Conservation (phyloP, 2,329 filamentous ascomycete species). For the Phialophora verrucosa region DNA sequence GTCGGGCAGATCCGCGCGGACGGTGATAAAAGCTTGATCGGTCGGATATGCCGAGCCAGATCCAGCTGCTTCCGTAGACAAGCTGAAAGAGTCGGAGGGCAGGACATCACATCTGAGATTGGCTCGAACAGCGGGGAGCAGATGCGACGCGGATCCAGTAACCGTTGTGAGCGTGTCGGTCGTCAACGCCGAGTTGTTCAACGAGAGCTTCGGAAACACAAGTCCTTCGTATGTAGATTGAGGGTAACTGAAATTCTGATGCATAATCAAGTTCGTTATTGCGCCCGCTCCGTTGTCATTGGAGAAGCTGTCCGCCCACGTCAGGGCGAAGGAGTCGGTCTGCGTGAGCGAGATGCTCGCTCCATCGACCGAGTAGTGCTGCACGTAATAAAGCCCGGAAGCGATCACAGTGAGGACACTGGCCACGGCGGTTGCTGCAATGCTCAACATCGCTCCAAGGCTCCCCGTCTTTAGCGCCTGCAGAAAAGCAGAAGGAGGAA, state of each 20-base stretch:
- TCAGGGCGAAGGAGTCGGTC: constrained; percentile 41
- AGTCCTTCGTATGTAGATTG: constrained; percentile 36
- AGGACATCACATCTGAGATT: constrained; percentile 36
- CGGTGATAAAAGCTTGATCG: constrained; percentile 33
- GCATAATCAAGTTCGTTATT: constrained; percentile 35
- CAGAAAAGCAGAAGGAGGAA: constrained; percentile 32
- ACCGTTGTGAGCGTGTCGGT: constrained; percentile 23
- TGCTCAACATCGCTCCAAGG: constrained; percentile 39
- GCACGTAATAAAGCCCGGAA: constrained; percentile 44
- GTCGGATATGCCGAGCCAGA: constrained; percentile 28
- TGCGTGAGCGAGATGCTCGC: constrained; percentile 40
- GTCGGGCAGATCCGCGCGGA: constrained; percentile 34
- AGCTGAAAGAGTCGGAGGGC: constrained; percentile 20
- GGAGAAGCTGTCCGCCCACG: constrained; percentile 34
- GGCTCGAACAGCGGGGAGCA: constrained; percentile 30
- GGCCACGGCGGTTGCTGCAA: constrained; percentile 36
- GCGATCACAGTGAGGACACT: constrained; percentile 40
- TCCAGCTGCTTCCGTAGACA: constrained; percentile 30
- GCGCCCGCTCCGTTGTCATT: constrained; percentile 37
- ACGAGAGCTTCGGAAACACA: constrained; percentile 35
- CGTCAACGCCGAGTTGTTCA: constrained; percentile 28
- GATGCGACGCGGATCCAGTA: constrained; percentile 23
- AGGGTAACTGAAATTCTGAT: constrained; percentile 35
- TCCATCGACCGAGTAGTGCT: constrained; percentile 36
- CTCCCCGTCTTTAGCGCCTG: constrained; percentile 32